phyloP scores from a whole-genome alignment of 306 rosid genomes.

The Malus asiatica region DNA sequence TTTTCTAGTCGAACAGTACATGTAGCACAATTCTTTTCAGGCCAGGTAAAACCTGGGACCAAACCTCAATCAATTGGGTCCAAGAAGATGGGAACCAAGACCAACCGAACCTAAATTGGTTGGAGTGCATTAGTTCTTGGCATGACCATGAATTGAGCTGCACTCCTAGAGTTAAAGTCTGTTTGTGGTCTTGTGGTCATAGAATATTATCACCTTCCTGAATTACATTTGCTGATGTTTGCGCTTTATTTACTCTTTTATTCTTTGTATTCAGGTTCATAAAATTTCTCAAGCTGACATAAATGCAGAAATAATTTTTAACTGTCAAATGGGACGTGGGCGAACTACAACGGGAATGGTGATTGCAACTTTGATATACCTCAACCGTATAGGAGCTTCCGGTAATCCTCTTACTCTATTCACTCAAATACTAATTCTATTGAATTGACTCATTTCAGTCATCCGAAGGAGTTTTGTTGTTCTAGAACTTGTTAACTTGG shows the following conservation, averaged over 20 bases:
- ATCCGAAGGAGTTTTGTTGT: background rate
- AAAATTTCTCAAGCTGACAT: conserved; percentile 72
- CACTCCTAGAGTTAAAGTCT: background rate
- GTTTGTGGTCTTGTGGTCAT: background rate
- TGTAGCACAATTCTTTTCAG: conserved; percentile 6
- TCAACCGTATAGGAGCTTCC: conserved; percentile 75
- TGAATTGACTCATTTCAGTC: background rate
- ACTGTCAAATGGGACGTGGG: conserved; percentile 99
- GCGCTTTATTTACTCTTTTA: conserved; percentile 15
- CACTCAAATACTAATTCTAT: background rate
- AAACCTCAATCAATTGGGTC: conserved; percentile 1
- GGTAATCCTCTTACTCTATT: conserved; percentile 34
- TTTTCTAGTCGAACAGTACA: background rate
- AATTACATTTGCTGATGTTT: background rate
- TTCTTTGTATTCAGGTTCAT: conserved; percentile 55
- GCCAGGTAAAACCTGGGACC: conserved; percentile 1
- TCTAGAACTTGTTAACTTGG: background rate
- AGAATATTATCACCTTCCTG: background rate
- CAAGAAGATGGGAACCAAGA: background rate
- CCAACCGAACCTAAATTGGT: background rate
- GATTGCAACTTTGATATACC: conserved; percentile 78
- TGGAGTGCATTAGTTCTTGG: background rate
- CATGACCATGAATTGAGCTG: background rate
- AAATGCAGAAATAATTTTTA: conserved; percentile 69
- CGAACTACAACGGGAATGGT: conserved; percentile 96